Base-by-base conservation (phyloP, 768 basidiomycete genomes). In the Russula earlei region DNA sequence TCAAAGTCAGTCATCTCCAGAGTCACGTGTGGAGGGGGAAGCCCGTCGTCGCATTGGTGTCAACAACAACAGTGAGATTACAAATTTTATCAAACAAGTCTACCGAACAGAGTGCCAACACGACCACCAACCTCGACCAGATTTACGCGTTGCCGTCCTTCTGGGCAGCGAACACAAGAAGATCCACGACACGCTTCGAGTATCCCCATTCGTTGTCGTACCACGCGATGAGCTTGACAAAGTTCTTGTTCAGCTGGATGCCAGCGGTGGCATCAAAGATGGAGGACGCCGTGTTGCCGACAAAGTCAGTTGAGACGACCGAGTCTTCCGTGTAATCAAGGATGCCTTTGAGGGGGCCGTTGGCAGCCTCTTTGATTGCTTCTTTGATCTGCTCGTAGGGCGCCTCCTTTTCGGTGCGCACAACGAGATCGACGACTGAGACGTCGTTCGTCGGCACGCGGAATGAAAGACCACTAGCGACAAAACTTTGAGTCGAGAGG, bases 351-450 rank as follows among this genome's bases (percentile, higher is more conserved):
- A 84, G 76, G 33, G 74, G 71, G 53, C 81, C 81, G 62, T 82
- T 75, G 43, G 92, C 74, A 45, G 95, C 94, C 54, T 74, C 77
- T 79, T 88, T 89, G 69, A 98, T 63, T 63, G 81, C 82, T 3
- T 70, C 69, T 82, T 94, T 96, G 85, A 99, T 96, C 58, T 89
- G 77, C 3, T 92, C 89, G 75, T 97, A 99, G 24, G 80, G 69
- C 6, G 93, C 84, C 52, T 72, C 64, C 77, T 90, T 96, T 75
- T 91, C 87, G 65, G 89, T 77, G 66, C 95, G 91, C 65, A 84
- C 91, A 63, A 94, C 91, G 63, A 99, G 84, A 75, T 99, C 95
- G 69, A 97, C 94, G 65, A 97, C 95, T 64, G 95, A 98, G 65
- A 98, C 95, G 67, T 98, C 89, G 67, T 87, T 76, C 58, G 91